A percentile compares a stretch with the other conserved stretches of the same genome.
Conservation (phyloP, 495 filamentous ascomycete genomes). For the Patellaria atrata region DNA sequence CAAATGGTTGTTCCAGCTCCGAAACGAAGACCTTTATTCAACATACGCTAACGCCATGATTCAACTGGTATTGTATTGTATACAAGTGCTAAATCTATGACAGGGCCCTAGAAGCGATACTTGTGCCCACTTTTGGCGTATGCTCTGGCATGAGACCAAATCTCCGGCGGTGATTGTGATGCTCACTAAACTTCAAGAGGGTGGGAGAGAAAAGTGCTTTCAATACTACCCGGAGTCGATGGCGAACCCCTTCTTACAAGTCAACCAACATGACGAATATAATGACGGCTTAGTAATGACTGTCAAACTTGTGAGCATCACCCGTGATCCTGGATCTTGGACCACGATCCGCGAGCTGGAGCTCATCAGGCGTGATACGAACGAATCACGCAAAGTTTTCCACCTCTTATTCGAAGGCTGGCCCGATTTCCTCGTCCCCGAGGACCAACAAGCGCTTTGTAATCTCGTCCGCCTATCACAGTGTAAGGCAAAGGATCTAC, state of each 20-base stretch:
- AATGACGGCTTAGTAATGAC: constrained; percentile 42
- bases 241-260: constrained; percentile 36
- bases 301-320: constrained; percentile 36
- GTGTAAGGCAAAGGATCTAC: constrained; percentile 44
- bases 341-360: constrained; percentile 43
- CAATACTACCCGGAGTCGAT: constrained; percentile 67
- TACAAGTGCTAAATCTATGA: too few relatives aligned
- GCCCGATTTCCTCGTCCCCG: constrained; percentile 87
- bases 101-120: constrained; percentile 68
- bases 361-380: constrained; percentile 40
- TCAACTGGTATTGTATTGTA: too few relatives aligned
- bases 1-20: too few relatives aligned
- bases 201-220: constrained; percentile 73
- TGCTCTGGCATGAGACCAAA: constrained; percentile 75
- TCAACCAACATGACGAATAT: constrained; percentile 49
- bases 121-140: constrained; percentile 80
- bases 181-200: constrained; percentile 83
- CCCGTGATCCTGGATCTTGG: constrained; percentile 33
- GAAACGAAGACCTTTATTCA: too few relatives aligned
- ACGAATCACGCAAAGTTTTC: constrained; percentile 58
- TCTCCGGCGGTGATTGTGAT: constrained; percentile 82
- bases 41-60: too few relatives aligned
- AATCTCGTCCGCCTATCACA: constrained; percentile 62
- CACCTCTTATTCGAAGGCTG: constrained; percentile 87
- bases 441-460: constrained; percentile 66